These are phyloP conservation scores for Phaeoacremonium minimum DNA, from an alignment of 2,329 filamentous ascomycete species.

Conservation along the genomic window DNA sequence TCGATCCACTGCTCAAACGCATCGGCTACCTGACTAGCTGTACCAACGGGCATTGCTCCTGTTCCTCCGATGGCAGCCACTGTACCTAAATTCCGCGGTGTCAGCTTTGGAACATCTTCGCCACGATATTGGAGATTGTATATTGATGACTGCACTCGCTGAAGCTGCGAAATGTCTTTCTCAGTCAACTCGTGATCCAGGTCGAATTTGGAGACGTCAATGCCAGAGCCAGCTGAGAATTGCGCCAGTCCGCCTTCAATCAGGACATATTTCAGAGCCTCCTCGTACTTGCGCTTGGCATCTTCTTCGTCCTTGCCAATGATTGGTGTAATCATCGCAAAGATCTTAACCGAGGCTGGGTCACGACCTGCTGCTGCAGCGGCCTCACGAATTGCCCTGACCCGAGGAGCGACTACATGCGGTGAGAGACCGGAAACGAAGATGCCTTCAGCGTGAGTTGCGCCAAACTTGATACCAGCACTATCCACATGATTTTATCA, in stretches of 20 bases:
- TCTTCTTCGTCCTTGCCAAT: constrained; percentile 5
- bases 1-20: constrained; percentile 8
- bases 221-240: constrained; percentile 2
- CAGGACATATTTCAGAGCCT: constrained; percentile 5
- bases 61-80: constrained; percentile 1
- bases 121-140: constrained; percentile 4
- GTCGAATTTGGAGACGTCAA: constrained; percentile 4
- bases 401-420: background rate
- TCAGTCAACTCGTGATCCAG: constrained; percentile 4
- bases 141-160: constrained; percentile 4
- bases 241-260: constrained; percentile 3
- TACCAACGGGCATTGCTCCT: constrained; percentile 4
- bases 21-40: constrained; percentile 5
- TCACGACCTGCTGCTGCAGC: background rate
- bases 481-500: constrained; percentile 2
- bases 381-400: constrained; percentile 1
- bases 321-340: constrained; percentile 5
- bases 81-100: constrained; percentile 3
- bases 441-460: constrained; percentile 6
- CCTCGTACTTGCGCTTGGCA: constrained; percentile 4
- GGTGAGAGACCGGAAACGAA: constrained; percentile 4
- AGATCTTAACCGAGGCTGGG: constrained; percentile 1
- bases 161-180: constrained; percentile 3
- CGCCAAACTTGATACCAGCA: constrained; percentile 4
- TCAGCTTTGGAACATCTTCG: constrained; percentile 4